These are phyloP conservation scores for Leccinum subgranulosum DNA, from an alignment of 768 basidiomycete species.

Conservation along the genomic window DNA sequence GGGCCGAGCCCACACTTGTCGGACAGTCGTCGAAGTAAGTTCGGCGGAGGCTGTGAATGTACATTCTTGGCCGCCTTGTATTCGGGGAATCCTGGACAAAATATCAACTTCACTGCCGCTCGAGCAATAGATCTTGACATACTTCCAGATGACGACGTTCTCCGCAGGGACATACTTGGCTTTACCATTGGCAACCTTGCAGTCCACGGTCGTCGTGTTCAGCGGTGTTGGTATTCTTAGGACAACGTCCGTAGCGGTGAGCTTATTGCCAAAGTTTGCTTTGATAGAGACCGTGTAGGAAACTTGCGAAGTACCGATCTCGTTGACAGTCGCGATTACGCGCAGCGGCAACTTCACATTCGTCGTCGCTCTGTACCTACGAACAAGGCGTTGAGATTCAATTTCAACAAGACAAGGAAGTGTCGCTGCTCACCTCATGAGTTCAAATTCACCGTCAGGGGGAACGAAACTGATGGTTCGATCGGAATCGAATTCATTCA, in stretches of 20 bases:
- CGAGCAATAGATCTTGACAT: slow-evolving; percentile 33
- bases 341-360: slow-evolving; percentile 94
- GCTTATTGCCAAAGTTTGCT: slow-evolving; percentile 86
- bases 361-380: slow-evolving; percentile 90
- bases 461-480: slow-evolving; percentile 97
- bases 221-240: slow-evolving; percentile 94
- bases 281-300: slow-evolving; percentile 87
- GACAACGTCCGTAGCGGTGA: slow-evolving; percentile 90
- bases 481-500: slow-evolving; percentile 91
- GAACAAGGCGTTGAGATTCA: background rate
- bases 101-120: slow-evolving; percentile 1
- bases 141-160: slow-evolving; percentile 99
- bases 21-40: slow-evolving; percentile 83
- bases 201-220: slow-evolving; percentile 90
- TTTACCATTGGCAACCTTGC: slow-evolving; percentile 89
- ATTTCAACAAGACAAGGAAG: background rate
- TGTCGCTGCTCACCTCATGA: slow-evolving; percentile 72
- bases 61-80: slow-evolving; percentile 91
- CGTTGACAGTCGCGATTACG: slow-evolving; percentile 86
- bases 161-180: slow-evolving; percentile 97
- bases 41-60: slow-evolving; percentile 81
- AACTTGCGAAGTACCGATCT: slow-evolving; percentile 89
- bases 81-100: slow-evolving; percentile 70
- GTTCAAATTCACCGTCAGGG: slow-evolving; percentile 97
- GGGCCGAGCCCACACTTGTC: slow-evolving; percentile 96